Percentiles rank a stretch among this genome's conserved stretches.
These are phyloP conservation scores for Neonectria neomacrospora DNA, from an alignment of 2,329 filamentous ascomycete genomes.

Conservation along the genomic window DNA sequence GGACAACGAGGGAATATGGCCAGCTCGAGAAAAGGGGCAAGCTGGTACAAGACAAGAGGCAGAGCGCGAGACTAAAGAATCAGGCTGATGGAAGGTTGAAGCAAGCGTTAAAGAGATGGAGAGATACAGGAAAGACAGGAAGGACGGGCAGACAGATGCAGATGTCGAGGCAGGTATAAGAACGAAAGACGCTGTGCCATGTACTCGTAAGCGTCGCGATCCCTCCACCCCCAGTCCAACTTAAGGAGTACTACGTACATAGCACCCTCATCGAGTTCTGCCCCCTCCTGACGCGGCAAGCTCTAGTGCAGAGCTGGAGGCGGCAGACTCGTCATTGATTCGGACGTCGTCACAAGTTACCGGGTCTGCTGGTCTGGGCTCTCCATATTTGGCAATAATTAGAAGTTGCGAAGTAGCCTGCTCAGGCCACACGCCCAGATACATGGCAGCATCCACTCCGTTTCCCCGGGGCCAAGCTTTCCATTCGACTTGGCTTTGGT, in stretches of 20 bases:
- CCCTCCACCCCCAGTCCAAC: neutral
- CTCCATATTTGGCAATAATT: neutral
- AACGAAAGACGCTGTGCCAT: neutral
- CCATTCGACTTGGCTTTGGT: too few species aligned
- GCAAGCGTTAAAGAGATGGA: neutral
- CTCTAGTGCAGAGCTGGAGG: neutral
- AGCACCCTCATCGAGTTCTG: neutral
- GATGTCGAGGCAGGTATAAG: neutral
- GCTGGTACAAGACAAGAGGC: neutral
- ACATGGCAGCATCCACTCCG: too few species aligned
- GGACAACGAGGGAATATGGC: neutral
- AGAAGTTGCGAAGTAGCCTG: neutral
- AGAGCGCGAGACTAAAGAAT: neutral
- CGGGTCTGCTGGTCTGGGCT: too few species aligned
- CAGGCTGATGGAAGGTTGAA: too few species aligned
- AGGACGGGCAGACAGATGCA: neutral
- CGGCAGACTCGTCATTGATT: constrained; percentile 7
- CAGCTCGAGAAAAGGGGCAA: neutral
- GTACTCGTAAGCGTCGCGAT: neutral
- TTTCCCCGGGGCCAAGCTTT: too few species aligned
- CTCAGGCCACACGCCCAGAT: neutral
- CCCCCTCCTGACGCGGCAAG: neutral
- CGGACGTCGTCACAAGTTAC: constrained; percentile 1
- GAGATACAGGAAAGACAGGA: neutral
- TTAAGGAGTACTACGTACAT: neutral